Conservation (phyloP, 2,329 filamentous ascomycete species). For the Cladophialophora carrionii region DNA sequence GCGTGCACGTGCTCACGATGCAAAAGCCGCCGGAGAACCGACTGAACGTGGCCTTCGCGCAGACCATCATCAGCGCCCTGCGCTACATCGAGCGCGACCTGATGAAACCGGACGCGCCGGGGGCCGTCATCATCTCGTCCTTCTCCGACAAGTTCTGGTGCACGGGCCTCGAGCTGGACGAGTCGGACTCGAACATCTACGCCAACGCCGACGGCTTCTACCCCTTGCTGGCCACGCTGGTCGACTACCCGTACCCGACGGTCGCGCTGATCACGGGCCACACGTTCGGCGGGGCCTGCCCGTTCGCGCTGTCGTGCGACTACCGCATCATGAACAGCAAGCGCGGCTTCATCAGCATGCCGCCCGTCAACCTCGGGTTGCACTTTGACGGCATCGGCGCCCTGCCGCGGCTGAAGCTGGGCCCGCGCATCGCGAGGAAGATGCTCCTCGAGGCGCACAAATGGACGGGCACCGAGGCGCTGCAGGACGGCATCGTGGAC, state of each 20-base stretch:
- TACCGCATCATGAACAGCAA: conserved; percentile 54
- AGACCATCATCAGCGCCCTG: conserved; percentile 58
- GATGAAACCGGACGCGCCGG: conserved; percentile 54
- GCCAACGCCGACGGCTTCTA: conserved; percentile 63
- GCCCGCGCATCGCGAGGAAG: conserved; percentile 56
- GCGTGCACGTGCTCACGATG: conserved; percentile 59
- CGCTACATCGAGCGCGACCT: conserved; percentile 50
- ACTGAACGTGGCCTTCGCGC: conserved; percentile 55
- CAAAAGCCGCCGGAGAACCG: conserved; percentile 60
- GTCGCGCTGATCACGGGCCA: conserved; percentile 55
- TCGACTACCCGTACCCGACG: conserved; percentile 56
- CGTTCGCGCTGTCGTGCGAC: conserved; percentile 54
- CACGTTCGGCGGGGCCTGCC: conserved; percentile 55
- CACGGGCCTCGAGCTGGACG: conserved; percentile 55
- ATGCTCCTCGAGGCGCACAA: conserved; percentile 61
- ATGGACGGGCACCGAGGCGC: conserved; percentile 58
- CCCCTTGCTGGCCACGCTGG: conserved; percentile 55
- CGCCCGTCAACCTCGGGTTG: conserved; percentile 59
- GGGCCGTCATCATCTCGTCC: conserved; percentile 58
- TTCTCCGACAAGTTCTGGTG: conserved; percentile 53
- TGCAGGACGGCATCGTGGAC: conserved; percentile 59
- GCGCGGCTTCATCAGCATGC: conserved; percentile 56
- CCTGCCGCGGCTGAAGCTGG: conserved; percentile 57
- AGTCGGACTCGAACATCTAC: conserved; percentile 54
- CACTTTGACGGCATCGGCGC: conserved; percentile 61